Base-by-base conservation (phyloP, 176 grass and related monocot genomes). In the Elymus sibiricus region DNA sequence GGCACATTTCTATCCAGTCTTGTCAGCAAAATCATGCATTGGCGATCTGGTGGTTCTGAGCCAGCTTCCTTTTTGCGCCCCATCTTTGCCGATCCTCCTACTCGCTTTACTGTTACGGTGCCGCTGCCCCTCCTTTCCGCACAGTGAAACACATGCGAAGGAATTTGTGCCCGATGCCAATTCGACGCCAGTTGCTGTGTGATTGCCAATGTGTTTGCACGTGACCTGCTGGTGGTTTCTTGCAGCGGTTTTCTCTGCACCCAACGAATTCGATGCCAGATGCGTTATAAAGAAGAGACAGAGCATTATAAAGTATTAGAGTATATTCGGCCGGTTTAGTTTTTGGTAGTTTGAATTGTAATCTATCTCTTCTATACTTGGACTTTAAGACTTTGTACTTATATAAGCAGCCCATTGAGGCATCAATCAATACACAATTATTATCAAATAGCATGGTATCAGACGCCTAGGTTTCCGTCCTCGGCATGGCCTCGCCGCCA, bases 1-100 rank as follows among this genome's bases (percentile, higher is more conserved):
- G 85, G 80, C 89, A 84, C 70, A 66, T 74, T 83, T 83, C 84
- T 87, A 42, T 87, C 80, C 68, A 64, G 79, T 87, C 77, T 17
- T 76, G 68, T 34, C 68, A 29, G 38, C 46, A 79, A 76, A 84
- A 76, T 58, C 37, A 67, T 87, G 61, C 21, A 37, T 44, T 24
- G 47, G 15, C 10, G 37, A 68, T 67, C 68, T 91, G 28, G 32
- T 80, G 59, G 71, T 49, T 87, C 47, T 51, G 16, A 28, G 69
- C 14, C 53, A 74, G 24, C 37, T 21, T 19, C 31, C 38, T 27
- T 76, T 74, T 61, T 27, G 6, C 6, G 37, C 10, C 1, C 24
- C 39, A 11, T 28, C 31, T 51, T 51, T 56, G 13, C 4, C 11
- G 5, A 6, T 55, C n/a, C 56, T 10, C 60, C 34, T 43, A 22